These are phyloP conservation scores for Glonium stellatum DNA, from an alignment of 495 filamentous ascomycete species.

Conservation along the genomic window DNA sequence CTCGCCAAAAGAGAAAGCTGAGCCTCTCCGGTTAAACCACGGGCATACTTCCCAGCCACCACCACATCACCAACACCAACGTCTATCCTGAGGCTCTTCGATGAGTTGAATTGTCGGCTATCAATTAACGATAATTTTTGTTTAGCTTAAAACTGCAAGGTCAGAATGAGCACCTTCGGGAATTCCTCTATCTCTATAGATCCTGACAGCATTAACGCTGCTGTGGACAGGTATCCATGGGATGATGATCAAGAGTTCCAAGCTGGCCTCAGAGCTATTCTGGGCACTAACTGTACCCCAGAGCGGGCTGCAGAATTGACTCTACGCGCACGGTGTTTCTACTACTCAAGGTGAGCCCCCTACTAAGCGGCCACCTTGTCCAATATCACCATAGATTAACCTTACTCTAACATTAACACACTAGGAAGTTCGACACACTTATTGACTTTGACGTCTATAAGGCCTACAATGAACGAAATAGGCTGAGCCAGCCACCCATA, in stretches of 20 bases:
- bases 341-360: slow-evolving; percentile 32
- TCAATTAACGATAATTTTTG: no score
- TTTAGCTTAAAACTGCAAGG: background rate
- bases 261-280: slow-evolving; percentile 40
- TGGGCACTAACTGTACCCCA: slow-evolving; percentile 39
- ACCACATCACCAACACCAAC: background rate
- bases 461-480: slow-evolving; percentile 25
- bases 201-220: slow-evolving; percentile 33
- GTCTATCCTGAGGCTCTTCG: background rate
- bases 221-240: slow-evolving; percentile 50
- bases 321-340: slow-evolving; percentile 44
- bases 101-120: background rate
- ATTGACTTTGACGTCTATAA: slow-evolving; percentile 42
- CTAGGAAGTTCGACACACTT: slow-evolving; percentile 33
- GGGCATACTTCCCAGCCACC: background rate
- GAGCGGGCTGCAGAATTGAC: slow-evolving; percentile 40
- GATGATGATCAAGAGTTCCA: slow-evolving; percentile 50
- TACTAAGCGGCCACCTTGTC: background rate
- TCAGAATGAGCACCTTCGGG: slow-evolving; percentile 11
- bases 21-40: background rate
- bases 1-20: background rate
- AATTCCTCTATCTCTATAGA: slow-evolving; percentile 7
- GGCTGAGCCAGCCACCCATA: background rate
- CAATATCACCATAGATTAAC: background rate
- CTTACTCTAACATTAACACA: background rate